These are phyloP conservation scores for Talaromyces ruber DNA, from an alignment of 495 filamentous ascomycete genomes.

Conservation along the genomic window DNA sequence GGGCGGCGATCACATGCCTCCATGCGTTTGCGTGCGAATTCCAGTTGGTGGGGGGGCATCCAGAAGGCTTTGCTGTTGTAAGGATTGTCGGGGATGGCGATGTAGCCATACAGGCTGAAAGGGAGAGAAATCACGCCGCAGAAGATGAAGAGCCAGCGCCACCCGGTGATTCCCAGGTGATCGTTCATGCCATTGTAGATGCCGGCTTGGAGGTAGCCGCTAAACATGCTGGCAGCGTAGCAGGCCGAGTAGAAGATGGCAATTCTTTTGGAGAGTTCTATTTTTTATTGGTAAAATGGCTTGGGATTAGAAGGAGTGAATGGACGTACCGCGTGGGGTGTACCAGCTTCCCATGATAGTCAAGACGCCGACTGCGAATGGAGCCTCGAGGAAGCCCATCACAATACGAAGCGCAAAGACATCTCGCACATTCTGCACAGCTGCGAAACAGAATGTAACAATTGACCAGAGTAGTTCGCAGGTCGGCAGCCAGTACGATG, in stretches of 20 bases:
- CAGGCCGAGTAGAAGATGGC: conserved; percentile 29
- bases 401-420: conserved; percentile 18
- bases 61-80: conserved; percentile 4
- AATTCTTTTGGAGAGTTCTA: conserved; percentile 38
- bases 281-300: neutral
- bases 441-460: conserved; percentile 23
- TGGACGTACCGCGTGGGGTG: conserved; percentile 2
- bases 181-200: conserved; percentile 42
- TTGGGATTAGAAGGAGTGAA: neutral
- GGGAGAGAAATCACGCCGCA: conserved; percentile 20
- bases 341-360: conserved; percentile 9
- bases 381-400: conserved; percentile 5
- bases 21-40: conserved; percentile 4
- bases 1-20: conserved; percentile 2
- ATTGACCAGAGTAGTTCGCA: conserved; percentile 31
- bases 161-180: conserved; percentile 48
- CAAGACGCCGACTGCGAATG: conserved; percentile 4
- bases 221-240: conserved; percentile 27
- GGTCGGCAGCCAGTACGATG: conserved; percentile 23
- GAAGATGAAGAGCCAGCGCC: conserved; percentile 61
- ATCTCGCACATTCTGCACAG: conserved; percentile 17
- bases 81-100: conserved; percentile 5
- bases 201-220: conserved; percentile 23
- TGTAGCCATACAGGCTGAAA: conserved; percentile 2
- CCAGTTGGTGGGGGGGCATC: neutral